Conservation (phyloP, 345 rosid species). For the Angophora floribunda region DNA sequence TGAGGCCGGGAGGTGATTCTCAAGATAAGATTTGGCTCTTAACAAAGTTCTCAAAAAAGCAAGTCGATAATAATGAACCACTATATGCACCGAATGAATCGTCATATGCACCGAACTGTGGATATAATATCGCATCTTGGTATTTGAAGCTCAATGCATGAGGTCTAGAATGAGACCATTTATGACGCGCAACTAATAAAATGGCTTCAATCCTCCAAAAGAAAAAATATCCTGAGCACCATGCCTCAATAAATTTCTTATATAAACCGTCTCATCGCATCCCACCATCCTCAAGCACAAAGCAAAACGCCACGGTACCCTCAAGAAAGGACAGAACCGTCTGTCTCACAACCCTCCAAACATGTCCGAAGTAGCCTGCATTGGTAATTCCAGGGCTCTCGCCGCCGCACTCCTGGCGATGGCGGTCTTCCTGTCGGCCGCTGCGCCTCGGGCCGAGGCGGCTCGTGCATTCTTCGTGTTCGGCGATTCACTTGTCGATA, state of each 20-base stretch:
- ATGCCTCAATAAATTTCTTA: background rate
- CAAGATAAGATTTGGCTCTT: background rate
- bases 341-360: background rate
- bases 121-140: background rate
- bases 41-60: background rate
- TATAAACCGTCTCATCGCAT: background rate
- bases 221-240: background rate
- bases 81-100: background rate
- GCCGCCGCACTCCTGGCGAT: background rate
- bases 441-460: background rate
- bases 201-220: fast-evolving
- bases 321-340: background rate
- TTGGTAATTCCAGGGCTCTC: background rate
- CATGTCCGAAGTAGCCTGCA: background rate
- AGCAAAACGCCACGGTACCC: background rate
- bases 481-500: conserved; percentile 42
- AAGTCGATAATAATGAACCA: fast-evolving
- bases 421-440: background rate
- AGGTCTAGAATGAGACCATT: background rate
- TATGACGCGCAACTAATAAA: background rate
- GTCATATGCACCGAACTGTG: background rate
- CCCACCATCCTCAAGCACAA: background rate
- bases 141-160: background rate
- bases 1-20: background rate
- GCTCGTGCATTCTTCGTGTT: conserved; percentile 20